Percentiles rank a stretch among this genome's conserved stretches.
phyloP scores from a whole-genome alignment of 2,329 filamentous ascomycete genomes.

The Pseudopyrenochaeta lycopersici region DNA sequence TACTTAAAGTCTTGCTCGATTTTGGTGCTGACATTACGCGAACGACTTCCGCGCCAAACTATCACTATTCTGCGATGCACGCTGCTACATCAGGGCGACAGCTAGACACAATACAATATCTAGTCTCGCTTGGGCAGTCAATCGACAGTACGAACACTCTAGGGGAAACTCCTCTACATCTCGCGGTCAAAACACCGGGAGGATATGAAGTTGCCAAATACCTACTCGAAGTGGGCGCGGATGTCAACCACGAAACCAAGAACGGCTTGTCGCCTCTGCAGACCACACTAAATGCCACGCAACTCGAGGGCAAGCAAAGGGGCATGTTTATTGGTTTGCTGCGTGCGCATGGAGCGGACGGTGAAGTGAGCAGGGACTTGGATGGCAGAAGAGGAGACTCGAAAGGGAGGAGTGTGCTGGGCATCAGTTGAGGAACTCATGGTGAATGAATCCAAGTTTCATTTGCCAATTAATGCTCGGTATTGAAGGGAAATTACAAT shows the following conservation, averaged over 20 bases:
- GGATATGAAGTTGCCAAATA: constrained; percentile 36
- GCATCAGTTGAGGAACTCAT: constrained; percentile 13
- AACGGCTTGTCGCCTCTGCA: constrained; percentile 35
- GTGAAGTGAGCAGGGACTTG: constrained; percentile 20
- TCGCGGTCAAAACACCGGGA: constrained; percentile 39
- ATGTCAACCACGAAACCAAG: constrained; percentile 37
- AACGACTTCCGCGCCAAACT: constrained; percentile 13
- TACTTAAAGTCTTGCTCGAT: constrained; percentile 35
- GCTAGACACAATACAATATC: constrained; percentile 36
- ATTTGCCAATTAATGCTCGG: too few relatives aligned
- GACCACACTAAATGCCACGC: constrained; percentile 24
- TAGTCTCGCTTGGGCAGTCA: constrained; percentile 34
- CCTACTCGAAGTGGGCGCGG: constrained; percentile 40
- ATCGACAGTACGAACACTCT: constrained; percentile 34
- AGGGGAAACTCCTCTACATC: constrained; percentile 44
- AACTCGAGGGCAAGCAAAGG: constrained; percentile 34
- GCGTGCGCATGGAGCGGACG: constrained; percentile 39
- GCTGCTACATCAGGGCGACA: constrained; percentile 38
- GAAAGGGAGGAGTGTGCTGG: constrained; percentile 32
- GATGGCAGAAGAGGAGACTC: constrained; percentile 27
- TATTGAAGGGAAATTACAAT: too few relatives aligned
- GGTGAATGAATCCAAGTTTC: not conserved
- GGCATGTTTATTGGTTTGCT: constrained; percentile 41
- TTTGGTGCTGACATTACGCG: constrained; percentile 42
- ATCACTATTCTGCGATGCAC: constrained; percentile 38